Evolutionary conservation across 768 basidiomycete genomes (phyloP).

Genomic region (Russula olivacea): DNA sequence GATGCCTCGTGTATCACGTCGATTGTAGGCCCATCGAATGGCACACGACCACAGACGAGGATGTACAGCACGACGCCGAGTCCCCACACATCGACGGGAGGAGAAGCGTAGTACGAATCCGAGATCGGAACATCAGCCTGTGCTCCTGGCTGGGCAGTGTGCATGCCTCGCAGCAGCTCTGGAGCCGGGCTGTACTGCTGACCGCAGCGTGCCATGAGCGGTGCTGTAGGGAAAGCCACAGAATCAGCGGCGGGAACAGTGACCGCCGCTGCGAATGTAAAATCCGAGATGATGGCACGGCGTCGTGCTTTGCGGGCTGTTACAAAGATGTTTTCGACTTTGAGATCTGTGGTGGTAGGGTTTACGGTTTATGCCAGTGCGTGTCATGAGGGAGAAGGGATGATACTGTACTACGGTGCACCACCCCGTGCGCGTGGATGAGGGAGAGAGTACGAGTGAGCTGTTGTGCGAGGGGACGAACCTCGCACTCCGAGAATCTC

Average conservation of each 20-base stretch:
- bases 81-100: slow-evolving; percentile 10
- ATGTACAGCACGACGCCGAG: slow-evolving; percentile 7
- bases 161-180: background rate
- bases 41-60: background rate
- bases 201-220: background rate
- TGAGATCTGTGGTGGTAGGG: background rate
- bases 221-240: background rate
- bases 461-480: slow-evolving; percentile 5
- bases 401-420: background rate
- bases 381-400: background rate
- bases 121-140: background rate
- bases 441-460: slow-evolving; percentile 1
- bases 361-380: background rate
- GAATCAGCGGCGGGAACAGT: background rate
- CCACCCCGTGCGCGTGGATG: slow-evolving; percentile 7
- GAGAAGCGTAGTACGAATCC: background rate
- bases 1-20: background rate
- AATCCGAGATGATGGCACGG: background rate
- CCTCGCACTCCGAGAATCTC: background rate
- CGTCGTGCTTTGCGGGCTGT: background rate
- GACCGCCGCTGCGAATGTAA: background rate
- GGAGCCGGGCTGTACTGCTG: slow-evolving; percentile 2
- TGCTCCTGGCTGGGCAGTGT: background rate
- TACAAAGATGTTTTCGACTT: background rate
- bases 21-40: background rate